Evolutionary conservation across 1,284 basidiomycete species (phyloP).

Genomic region (Austroboletus novae-zelandiae): DNA sequence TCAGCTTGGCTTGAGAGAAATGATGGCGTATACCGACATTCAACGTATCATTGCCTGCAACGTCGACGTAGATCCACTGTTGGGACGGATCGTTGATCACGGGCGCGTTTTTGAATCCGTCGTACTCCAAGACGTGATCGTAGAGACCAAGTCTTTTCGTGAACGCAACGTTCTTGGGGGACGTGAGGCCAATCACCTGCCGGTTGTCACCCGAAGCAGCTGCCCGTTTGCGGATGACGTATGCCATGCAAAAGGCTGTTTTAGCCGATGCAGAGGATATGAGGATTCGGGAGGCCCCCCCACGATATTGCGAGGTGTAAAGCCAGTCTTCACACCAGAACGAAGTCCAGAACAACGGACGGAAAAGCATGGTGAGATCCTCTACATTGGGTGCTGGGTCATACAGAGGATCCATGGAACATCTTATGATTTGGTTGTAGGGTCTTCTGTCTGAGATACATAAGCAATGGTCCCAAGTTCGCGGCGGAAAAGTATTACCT

Average conservation of each 20-base stretch:
- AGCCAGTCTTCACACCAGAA: constrained; percentile 72
- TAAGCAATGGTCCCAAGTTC: not conserved
- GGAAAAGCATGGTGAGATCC: constrained; percentile 63
- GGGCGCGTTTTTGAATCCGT: constrained; percentile 34
- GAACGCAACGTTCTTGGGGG: constrained; percentile 50
- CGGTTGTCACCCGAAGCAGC: constrained; percentile 19
- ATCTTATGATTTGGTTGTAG: constrained; percentile 63
- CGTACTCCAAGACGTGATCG: constrained; percentile 52
- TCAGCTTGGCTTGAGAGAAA: constrained; percentile 35
- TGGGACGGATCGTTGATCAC: constrained; percentile 26
- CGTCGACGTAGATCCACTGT: constrained; percentile 59
- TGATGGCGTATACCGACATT: constrained; percentile 44
- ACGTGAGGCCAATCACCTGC: constrained; percentile 56
- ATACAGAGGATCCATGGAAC: constrained; percentile 53
- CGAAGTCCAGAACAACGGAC: constrained; percentile 67
- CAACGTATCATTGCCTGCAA: constrained; percentile 52
- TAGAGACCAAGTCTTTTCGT: constrained; percentile 52
- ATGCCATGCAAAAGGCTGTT: constrained; percentile 64
- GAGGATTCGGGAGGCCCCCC: constrained; percentile 44
- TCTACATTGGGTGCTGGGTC: constrained; percentile 43
- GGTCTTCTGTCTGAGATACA: constrained; percentile 50
- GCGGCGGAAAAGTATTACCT: constrained; percentile 36
- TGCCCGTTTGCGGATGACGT: constrained; percentile 41
- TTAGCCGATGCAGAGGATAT: constrained; percentile 66
- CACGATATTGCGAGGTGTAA: constrained; percentile 43